These are phyloP conservation scores for Aegilops umbellulata DNA, from an alignment of 176 grass and related monocot genomes.

Conservation along the genomic window DNA sequence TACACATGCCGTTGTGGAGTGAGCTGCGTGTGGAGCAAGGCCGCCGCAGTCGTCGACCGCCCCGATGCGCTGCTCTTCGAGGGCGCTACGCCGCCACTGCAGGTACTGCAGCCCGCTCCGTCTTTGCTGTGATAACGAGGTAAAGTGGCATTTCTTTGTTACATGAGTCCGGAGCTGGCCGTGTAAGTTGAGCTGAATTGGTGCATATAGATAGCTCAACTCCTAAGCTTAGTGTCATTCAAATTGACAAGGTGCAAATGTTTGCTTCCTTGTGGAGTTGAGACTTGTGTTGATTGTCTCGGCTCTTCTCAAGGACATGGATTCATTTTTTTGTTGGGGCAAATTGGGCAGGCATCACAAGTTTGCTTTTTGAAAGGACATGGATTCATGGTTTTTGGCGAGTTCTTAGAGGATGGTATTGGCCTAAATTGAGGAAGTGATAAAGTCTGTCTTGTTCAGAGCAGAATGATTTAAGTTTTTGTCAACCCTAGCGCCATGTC, in stretches of 20 bases:
- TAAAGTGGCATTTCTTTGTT: neutral
- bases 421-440: neutral
- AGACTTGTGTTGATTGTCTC: neutral
- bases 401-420: neutral
- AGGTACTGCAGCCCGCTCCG: slow-evolving; percentile 35
- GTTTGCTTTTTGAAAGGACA: neutral
- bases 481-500: neutral
- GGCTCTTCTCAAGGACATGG: neutral
- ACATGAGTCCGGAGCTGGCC: neutral
- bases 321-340: neutral
- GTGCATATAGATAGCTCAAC: neutral
- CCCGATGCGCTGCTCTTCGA: slow-evolving; percentile 87
- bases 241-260: neutral
- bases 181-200: neutral
- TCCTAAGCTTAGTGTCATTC: neutral
- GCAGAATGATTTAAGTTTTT: neutral
- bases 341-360: neutral
- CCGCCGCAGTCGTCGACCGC: slow-evolving; percentile 43
- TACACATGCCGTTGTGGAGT: slow-evolving; percentile 79
- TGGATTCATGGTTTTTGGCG: neutral
- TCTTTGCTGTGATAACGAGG: neutral
- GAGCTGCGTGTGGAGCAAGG: slow-evolving; percentile 89
- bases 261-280: neutral
- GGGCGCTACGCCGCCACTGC: slow-evolving; percentile 52
- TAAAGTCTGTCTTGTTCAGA: neutral